Evolutionary conservation across 495 filamentous ascomycete species (phyloP), one percentile per base, ranked within the genome.

Genomic region (Staphylotrichum tortipilum): DNA sequence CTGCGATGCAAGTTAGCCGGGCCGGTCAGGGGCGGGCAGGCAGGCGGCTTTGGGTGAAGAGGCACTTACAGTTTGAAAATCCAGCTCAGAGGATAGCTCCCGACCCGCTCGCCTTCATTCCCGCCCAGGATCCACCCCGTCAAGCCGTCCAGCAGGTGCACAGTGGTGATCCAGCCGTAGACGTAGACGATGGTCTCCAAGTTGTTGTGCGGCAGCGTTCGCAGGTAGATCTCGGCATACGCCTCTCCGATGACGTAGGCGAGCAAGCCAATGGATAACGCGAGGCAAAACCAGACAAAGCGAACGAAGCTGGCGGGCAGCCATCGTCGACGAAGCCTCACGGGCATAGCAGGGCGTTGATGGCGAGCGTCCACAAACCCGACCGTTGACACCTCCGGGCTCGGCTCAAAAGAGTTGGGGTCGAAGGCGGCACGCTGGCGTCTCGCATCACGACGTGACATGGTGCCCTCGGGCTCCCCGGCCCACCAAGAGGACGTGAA

Each of bases 241-340:
- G 77, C 77, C 59, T 83, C 79, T 53, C 79, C 79, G 44, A 81
- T 68, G 4, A 81, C 74, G 57, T 82, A 82, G 7, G 77, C 79
- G 23, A 82, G 58, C 44, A 83, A 60, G 19, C 73, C 77, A 50
- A 83, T 74, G 33, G 68, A 71, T n/a, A 83, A 63, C 2, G 79
- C 78, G 28, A 71, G 60, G 57, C 78, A 80, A 57, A 83, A 83
- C 80, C 80, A 83, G n/a, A 83, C 65, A 29, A 83, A 83, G 8
- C 80, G 71, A 38, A 80, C 69, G 53, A 82, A 83, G 57, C 76
- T 79, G 23, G 77, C 77, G 3, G 77, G 77, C 6, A 80, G 59
- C 76, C 76, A 80, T 21, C 61, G 62, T 9, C 71, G 66, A 45
- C 67, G 65, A 50, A 74, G 50, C n/a, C 72, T 53, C 7, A 58